phyloP scores from a whole-genome alignment of 2,329 filamentous ascomycete genomes.

The Alternaria panax region DNA sequence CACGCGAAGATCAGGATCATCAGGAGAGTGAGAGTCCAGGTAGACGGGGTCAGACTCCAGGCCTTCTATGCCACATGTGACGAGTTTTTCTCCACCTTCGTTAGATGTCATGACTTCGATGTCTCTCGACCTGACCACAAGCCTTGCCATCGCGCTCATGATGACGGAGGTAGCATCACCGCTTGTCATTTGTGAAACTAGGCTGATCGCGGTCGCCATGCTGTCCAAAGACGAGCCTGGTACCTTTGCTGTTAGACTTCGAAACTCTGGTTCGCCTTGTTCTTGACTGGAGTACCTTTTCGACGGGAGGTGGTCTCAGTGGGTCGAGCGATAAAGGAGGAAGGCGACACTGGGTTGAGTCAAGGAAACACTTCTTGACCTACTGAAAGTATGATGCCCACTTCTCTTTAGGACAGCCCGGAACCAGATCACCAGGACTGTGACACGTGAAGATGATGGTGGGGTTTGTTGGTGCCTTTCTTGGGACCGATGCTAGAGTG shows the following conservation, averaged over 20 bases:
- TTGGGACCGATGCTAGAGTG: not conserved
- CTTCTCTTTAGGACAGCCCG: not conserved
- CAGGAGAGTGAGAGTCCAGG: not conserved
- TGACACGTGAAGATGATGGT: not conserved
- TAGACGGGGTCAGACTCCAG: not conserved
- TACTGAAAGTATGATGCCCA: no score
- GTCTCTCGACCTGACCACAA: no score
- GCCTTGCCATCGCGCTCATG: not conserved
- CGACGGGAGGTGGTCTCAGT: no score
- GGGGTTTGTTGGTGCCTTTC: not conserved
- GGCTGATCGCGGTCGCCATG: not conserved
- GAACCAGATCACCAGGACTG: not conserved
- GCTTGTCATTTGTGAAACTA: not conserved
- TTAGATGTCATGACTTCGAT: not conserved
- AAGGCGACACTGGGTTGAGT: not conserved
- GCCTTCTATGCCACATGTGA: not conserved
- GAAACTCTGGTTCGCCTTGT: not conserved
- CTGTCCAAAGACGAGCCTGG: not conserved
- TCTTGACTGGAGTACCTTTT: not conserved
- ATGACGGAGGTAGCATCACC: no score
- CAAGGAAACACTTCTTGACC: not conserved
- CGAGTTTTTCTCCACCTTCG: not conserved
- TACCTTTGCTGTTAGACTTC: no score
- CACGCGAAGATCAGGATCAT: not conserved
- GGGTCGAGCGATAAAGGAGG: not conserved